phyloP scores from a whole-genome alignment of 805 yeast species.

The Yarrowia porcina region DNA sequence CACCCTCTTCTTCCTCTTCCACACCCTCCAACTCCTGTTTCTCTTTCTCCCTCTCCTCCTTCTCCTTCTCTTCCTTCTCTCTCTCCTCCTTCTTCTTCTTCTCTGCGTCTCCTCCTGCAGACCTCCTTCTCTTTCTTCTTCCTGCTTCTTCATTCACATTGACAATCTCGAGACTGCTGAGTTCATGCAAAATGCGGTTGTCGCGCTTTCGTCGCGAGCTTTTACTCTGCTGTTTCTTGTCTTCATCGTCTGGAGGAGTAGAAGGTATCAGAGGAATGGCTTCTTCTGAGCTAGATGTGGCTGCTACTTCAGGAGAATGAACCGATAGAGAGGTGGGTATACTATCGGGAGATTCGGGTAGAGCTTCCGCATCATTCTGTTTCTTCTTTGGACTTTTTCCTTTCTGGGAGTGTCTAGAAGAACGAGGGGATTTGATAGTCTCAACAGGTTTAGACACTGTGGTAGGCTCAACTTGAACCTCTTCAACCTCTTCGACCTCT shows the following conservation, averaged over 20 bases:
- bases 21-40: not conserved
- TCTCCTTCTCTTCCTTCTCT: not conserved
- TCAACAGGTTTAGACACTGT: no score
- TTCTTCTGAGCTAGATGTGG: not conserved
- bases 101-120: not conserved
- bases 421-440: not conserved
- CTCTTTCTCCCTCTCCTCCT: not conserved
- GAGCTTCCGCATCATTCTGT: not conserved
- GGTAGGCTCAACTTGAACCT: not conserved
- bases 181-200: slow-evolving; percentile 8
- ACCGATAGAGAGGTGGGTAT: not conserved
- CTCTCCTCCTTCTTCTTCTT: not conserved
- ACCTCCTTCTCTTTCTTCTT: not conserved
- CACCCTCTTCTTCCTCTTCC: not conserved
- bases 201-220: not conserved
- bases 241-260: slow-evolving; percentile 16
- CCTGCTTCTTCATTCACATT: not conserved
- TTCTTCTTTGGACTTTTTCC: not conserved
- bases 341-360: not conserved
- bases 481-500: not conserved
- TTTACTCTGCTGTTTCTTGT: not conserved
- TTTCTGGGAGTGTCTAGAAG: no score
- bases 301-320: not conserved
- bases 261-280: slow-evolving; percentile 6
- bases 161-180: not conserved